phyloP scores from a whole-genome alignment of 768 basidiomycete genomes.

The Termitomyces sp. region DNA sequence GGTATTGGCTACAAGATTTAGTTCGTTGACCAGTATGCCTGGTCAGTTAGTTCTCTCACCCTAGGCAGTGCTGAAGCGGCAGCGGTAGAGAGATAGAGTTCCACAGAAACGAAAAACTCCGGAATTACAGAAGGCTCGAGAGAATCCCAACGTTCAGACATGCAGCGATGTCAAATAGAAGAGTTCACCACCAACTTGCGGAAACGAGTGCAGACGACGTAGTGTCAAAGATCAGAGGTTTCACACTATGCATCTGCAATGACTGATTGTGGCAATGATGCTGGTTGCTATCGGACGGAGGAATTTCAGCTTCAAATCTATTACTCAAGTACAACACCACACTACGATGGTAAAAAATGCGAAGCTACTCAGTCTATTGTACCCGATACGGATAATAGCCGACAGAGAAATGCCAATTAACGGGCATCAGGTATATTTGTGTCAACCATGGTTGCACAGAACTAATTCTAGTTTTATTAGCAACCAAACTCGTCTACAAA shows the following conservation, averaged over 20 bases:
- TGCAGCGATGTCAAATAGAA: slow-evolving; percentile 7
- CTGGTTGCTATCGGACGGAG: neutral
- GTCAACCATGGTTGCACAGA: slow-evolving; percentile 3
- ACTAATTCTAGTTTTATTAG: slow-evolving; percentile 4
- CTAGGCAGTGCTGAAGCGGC: slow-evolving; percentile 50
- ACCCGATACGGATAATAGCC: neutral
- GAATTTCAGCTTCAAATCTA: too few species aligned
- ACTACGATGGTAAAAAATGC: neutral
- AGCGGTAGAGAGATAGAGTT: slow-evolving; percentile 55
- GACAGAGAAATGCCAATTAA: neutral
- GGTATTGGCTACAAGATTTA: slow-evolving; percentile 30
- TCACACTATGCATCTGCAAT: neutral
- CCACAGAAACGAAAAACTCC: slow-evolving; percentile 59
- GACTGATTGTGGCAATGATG: slow-evolving; percentile 12
- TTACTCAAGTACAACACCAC: neutral
- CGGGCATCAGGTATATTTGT: neutral
- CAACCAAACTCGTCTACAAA: slow-evolving; percentile 18
- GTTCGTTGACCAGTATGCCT: neutral
- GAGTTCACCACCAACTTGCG: neutral
- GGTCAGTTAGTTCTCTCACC: slow-evolving; percentile 29
- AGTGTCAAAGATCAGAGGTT: neutral
- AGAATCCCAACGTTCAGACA: slow-evolving; percentile 30
- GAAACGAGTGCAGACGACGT: neutral
- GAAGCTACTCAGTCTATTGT: neutral
- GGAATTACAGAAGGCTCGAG: slow-evolving; percentile 15